phyloP scores from a whole-genome alignment of 1,284 basidiomycete genomes.

The Uromyces viciae-fabae region DNA sequence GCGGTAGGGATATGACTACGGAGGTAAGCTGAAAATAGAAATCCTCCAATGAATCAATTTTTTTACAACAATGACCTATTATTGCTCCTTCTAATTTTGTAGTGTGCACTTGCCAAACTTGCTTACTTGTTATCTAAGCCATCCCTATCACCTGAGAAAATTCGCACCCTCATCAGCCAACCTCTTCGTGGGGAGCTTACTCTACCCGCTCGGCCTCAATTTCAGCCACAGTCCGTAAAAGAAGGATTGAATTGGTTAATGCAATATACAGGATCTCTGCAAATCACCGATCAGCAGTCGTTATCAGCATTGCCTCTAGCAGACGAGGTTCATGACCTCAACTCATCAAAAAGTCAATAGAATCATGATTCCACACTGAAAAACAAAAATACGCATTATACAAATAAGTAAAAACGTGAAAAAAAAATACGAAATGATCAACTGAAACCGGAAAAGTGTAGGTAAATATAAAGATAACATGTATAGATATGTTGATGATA shows the following conservation, averaged over 20 bases:
- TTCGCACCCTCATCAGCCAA: constrained; percentile 71
- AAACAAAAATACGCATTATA: too few species aligned
- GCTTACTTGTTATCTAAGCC: constrained; percentile 81
- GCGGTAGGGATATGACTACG: constrained; percentile 77
- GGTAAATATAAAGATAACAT: too few species aligned
- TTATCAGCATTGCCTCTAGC: background rate
- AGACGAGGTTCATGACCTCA: too few species aligned
- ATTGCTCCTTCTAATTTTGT: constrained; percentile 6
- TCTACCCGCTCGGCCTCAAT: constrained; percentile 23
- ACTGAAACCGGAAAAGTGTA: too few species aligned
- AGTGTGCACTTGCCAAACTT: constrained; percentile 83
- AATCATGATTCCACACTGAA: too few species aligned
- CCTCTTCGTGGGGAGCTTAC: constrained; percentile 85
- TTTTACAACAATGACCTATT: too few species aligned
- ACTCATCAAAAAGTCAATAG: too few species aligned
- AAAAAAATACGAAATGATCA: too few species aligned
- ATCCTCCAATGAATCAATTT: too few species aligned
- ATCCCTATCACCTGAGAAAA: constrained; percentile 66
- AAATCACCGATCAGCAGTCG: background rate
- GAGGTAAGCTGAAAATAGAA: constrained; percentile 71
- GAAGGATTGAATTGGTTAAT: constrained; percentile 42
- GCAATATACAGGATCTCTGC: constrained; percentile 45
- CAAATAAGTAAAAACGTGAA: too few species aligned
- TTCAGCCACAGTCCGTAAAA: constrained; percentile 31
- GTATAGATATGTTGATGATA: too few species aligned